Evolutionary conservation across 116 monocot genomes (phyloP).

Genomic region (Papilionanthe hybrid): DNA sequence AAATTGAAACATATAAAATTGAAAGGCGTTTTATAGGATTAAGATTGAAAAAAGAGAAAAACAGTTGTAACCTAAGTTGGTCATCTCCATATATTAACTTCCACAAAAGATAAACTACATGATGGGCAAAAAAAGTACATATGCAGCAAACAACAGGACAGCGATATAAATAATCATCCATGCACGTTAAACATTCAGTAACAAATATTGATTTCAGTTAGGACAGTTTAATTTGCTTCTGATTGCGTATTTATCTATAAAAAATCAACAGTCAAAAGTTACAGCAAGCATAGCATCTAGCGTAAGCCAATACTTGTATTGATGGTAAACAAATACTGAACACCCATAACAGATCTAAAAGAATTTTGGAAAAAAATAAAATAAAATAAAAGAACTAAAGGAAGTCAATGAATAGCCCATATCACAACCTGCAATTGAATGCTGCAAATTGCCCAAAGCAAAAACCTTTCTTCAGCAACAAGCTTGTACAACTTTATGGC

Average conservation of each 20-base stretch:
- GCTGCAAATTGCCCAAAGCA: constrained; percentile 99
- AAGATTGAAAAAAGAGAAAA: neutral
- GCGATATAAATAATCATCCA: neutral
- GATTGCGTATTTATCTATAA: neutral
- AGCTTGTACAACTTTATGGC: constrained; percentile 98
- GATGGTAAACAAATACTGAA: neutral
- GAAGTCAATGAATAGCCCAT: neutral
- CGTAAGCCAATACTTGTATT: neutral
- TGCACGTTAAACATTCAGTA: neutral
- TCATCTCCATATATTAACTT: neutral
- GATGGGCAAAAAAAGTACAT: neutral
- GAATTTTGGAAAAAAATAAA: too few relatives aligned
- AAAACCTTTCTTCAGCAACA: constrained; percentile 87
- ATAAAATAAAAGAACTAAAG: too few relatives aligned
- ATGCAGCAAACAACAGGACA: neutral
- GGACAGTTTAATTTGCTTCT: neutral
- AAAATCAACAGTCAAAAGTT: neutral
- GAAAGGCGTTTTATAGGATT: neutral
- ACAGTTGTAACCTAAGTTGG: neutral
- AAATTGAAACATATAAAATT: neutral
- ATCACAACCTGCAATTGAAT: constrained; percentile 78
- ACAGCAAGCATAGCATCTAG: neutral
- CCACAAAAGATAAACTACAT: neutral
- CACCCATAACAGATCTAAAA: neutral
- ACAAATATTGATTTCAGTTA: neutral